phyloP scores from a whole-genome alignment of 805 yeast genomes.

The Cyberlindnera suaveolens region DNA sequence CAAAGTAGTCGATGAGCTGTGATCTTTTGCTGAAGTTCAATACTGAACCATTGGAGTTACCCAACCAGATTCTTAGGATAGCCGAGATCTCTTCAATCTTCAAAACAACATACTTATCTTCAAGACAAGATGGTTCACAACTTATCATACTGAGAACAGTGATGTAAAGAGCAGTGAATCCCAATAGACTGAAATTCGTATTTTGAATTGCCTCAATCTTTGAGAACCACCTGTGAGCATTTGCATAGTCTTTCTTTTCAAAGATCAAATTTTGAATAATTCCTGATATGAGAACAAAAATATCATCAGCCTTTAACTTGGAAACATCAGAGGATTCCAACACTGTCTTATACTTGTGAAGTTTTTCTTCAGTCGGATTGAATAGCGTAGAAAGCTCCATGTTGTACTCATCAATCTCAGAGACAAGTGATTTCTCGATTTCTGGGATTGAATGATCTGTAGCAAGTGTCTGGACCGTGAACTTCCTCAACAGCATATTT shows the following conservation, averaged over 20 bases:
- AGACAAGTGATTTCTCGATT: slow-evolving; percentile 7
- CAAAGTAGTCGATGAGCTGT: slow-evolving; percentile 26
- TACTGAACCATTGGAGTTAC: slow-evolving; percentile 24
- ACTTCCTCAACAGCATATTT: slow-evolving; percentile 17
- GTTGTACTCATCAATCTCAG: slow-evolving; percentile 14
- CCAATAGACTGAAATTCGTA: slow-evolving; percentile 19
- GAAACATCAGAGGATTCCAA: slow-evolving; percentile 17
- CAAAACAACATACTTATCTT: slow-evolving; percentile 15
- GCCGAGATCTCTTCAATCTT: slow-evolving; percentile 27
- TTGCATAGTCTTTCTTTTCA: slow-evolving; percentile 18
- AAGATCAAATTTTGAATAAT: slow-evolving; percentile 24
- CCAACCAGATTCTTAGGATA: slow-evolving; percentile 30
- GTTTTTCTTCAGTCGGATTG: slow-evolving; percentile 23
- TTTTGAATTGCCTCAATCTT: slow-evolving; percentile 9
- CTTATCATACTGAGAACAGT: slow-evolving; percentile 20
- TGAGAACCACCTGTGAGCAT: slow-evolving; percentile 21
- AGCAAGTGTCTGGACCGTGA: slow-evolving; percentile 19
- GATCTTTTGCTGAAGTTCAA: slow-evolving; percentile 26
- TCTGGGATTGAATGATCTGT: slow-evolving; percentile 17
- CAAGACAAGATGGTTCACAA: slow-evolving; percentile 7
- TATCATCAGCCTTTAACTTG: slow-evolving; percentile 18
- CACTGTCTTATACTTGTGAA: slow-evolving; percentile 14
- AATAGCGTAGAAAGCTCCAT: slow-evolving; percentile 24
- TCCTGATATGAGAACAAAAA: slow-evolving; percentile 22
- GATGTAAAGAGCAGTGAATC: slow-evolving; percentile 26